Percentiles rank a stretch among this genome's conserved stretches.
Conservation (phyloP, 106 monocot species). For the Apostasia shenzhenica region DNA sequence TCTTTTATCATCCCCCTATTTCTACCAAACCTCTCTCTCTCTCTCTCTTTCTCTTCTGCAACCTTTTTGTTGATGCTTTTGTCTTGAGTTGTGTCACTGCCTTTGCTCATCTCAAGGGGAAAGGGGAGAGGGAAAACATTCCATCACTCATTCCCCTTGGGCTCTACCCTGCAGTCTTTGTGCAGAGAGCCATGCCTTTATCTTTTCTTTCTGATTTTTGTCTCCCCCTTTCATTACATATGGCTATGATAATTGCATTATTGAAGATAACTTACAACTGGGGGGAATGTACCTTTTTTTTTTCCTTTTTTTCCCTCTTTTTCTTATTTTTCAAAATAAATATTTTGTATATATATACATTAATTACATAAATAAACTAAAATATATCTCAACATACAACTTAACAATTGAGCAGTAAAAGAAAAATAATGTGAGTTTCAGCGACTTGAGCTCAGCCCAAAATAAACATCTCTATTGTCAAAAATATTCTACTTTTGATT, state of each 20-base stretch:
- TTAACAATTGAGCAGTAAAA: too few relatives aligned
- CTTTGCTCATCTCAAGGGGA: slow-evolving; percentile 4
- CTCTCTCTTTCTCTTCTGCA: neutral
- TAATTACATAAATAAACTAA: too few relatives aligned
- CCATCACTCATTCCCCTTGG: slow-evolving; percentile 7
- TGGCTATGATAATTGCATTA: neutral
- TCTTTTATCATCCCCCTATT: too few relatives aligned
- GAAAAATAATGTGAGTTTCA: too few relatives aligned
- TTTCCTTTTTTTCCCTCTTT: neutral
- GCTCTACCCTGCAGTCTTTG: neutral
- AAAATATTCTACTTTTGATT: too few relatives aligned
- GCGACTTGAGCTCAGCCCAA: too few relatives aligned
- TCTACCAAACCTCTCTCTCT: too few relatives aligned
- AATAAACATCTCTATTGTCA: too few relatives aligned
- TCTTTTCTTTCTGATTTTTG: slow-evolving; percentile 1
- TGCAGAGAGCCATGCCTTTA: slow-evolving; percentile 9
- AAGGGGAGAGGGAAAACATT: slow-evolving; percentile 3
- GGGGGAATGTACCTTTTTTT: neutral
- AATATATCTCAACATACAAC: too few relatives aligned
- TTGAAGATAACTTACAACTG: neutral
- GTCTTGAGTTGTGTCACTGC: slow-evolving; percentile 4
- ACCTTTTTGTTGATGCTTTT: slow-evolving; percentile 5
- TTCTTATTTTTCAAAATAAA: neutral
- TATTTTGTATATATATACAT: too few relatives aligned
- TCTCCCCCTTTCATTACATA: slow-evolving; percentile 2